Evolutionary conservation across 2,329 filamentous ascomycete species (phyloP).

Genomic region (Hortaea werneckii): DNA sequence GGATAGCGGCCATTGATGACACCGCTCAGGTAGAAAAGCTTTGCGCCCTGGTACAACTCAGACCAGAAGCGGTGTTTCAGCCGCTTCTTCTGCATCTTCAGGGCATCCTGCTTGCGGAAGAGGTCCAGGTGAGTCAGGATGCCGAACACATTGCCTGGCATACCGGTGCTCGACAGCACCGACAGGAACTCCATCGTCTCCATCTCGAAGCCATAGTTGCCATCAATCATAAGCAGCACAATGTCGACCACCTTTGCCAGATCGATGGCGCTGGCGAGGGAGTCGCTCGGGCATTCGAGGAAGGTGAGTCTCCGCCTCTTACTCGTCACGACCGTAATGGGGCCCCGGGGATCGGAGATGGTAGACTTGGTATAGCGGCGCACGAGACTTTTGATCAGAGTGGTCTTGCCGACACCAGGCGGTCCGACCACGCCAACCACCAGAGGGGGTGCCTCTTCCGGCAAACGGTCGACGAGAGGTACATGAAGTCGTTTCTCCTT

Average conservation of each 20-base stretch:
- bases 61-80: slow-evolving; percentile 95
- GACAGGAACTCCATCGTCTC: slow-evolving; percentile 99
- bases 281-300: slow-evolving; percentile 87
- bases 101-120: slow-evolving; percentile 83
- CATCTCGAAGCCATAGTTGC: slow-evolving; percentile 99
- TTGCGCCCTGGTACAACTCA: slow-evolving; percentile 91
- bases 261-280: slow-evolving; percentile 92
- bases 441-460: slow-evolving; percentile 87
- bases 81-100: slow-evolving; percentile 91
- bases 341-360: slow-evolving; percentile 77
- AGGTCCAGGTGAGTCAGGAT: slow-evolving; percentile 93
- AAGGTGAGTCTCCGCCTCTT: slow-evolving; percentile 93
- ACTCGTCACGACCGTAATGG: slow-evolving; percentile 90
- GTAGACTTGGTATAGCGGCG: slow-evolving; percentile 94
- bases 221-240: slow-evolving; percentile 94
- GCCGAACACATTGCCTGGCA: slow-evolving; percentile 97
- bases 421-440: slow-evolving; percentile 92
- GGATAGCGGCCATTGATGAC: slow-evolving; percentile 96
- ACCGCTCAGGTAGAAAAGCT: slow-evolving; percentile 91
- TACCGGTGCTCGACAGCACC: slow-evolving; percentile 82
- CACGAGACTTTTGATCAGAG: slow-evolving; percentile 86
- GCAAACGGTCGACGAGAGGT: slow-evolving; percentile 86
- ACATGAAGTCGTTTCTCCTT: slow-evolving; percentile 96
- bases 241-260: slow-evolving; percentile 96
- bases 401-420: slow-evolving; percentile 89